phyloP scores from a whole-genome alignment of 768 basidiomycete genomes.

The Pleurotus eryngii region DNA sequence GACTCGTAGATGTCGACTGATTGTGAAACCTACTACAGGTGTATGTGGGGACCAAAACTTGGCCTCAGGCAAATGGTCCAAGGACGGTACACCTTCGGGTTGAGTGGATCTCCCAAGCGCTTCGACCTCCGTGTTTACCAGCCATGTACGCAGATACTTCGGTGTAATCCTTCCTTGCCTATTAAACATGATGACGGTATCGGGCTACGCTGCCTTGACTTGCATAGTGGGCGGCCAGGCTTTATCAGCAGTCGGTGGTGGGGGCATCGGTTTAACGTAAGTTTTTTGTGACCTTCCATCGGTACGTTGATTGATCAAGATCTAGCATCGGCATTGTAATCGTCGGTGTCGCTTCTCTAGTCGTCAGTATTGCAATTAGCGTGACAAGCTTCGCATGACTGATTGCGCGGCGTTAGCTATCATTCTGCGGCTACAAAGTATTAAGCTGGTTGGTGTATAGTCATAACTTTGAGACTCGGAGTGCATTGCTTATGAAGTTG shows the following conservation, averaged over 20 bases:
- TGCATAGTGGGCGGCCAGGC: conserved; percentile 68
- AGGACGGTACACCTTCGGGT: conserved; percentile 42
- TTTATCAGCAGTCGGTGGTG: conserved; percentile 37
- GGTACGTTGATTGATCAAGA: too few species aligned
- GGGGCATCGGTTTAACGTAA: conserved; percentile 28
- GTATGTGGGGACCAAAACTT: conserved; percentile 78
- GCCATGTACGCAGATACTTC: conserved; percentile 41
- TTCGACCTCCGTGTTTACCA: too few species aligned
- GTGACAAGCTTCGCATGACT: too few species aligned
- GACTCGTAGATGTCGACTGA: too few species aligned
- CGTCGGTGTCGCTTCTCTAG: conserved; percentile 62
- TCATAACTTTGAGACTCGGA: too few species aligned
- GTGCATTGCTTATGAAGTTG: background rate
- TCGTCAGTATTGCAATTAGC: conserved; percentile 34
- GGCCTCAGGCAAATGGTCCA: conserved; percentile 87
- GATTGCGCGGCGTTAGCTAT: conserved; percentile 29
- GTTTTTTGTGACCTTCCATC: background rate
- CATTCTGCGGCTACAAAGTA: conserved; percentile 53
- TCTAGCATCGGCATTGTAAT: conserved; percentile 79
- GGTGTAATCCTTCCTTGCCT: conserved; percentile 59
- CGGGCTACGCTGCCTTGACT: conserved; percentile 70
- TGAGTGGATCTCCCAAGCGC: conserved; percentile 11
- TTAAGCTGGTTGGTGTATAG: conserved; percentile 36
- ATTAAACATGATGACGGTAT: conserved; percentile 60
- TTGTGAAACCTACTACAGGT: background rate